Evolutionary conservation across 306 rosid genomes (phyloP).

Genomic region (Sesbania bispinosa): DNA sequence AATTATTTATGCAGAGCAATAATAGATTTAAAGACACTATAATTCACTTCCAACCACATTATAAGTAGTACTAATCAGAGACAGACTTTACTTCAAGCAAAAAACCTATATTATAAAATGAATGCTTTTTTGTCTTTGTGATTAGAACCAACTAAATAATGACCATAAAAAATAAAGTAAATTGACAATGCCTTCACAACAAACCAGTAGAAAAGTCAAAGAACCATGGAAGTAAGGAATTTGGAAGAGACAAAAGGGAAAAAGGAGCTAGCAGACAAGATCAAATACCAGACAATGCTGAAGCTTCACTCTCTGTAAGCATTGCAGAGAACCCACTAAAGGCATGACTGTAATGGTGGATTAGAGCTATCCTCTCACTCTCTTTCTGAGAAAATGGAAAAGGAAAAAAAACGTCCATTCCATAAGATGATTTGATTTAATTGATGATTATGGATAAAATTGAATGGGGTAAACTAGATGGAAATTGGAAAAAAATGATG

Average conservation of each 20-base stretch:
- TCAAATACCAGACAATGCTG: conserved; percentile 63
- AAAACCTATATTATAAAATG: not conserved
- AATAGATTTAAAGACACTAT: conserved; percentile 2
- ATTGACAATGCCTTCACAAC: not conserved
- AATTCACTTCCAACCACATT: conserved; percentile 18
- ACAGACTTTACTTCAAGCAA: conserved; percentile 22
- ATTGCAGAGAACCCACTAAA: conserved; percentile 88
- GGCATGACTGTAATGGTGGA: conserved; percentile 75
- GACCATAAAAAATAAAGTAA: not conserved
- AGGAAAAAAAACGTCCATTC: not conserved
- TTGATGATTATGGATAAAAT: not conserved
- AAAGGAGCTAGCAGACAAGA: not conserved
- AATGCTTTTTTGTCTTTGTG: not conserved
- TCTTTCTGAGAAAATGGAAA: conserved; percentile 47
- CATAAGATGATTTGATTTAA: not conserved
- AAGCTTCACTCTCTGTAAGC: conserved; percentile 84
- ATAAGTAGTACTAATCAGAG: not conserved
- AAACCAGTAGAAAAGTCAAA: conserved; percentile 20
- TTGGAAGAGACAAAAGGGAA: not conserved
- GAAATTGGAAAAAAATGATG: not conserved
- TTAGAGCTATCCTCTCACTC: conserved; percentile 49
- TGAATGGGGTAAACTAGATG: not conserved
- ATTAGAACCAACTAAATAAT: not conserved
- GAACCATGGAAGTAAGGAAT: conserved; percentile 1
- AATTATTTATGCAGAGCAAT: conserved; percentile 9